Percentiles rank a stretch among this genome's conserved stretches.
Conservation (phyloP, 2,329 filamentous ascomycete species). For the Neofusicoccum sp. region DNA sequence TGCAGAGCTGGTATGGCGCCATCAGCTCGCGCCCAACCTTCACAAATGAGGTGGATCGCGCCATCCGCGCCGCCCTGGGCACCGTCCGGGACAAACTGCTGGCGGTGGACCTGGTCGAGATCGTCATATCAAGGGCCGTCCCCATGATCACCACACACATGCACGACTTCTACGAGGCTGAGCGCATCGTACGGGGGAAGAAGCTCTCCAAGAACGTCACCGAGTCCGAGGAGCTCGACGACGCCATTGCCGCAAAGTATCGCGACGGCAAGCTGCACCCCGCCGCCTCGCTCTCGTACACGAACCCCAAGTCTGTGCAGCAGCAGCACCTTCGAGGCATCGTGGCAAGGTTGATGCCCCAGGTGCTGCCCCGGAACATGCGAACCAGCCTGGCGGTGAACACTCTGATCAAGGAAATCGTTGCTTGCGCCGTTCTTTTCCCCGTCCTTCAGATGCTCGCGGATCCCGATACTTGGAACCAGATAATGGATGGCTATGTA, state of each 20-base stretch:
- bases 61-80: conserved; percentile 71
- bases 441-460: conserved; percentile 79
- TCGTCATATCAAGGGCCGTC: conserved; percentile 78
- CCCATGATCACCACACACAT: conserved; percentile 89
- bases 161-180: conserved; percentile 87
- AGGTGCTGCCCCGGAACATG: conserved; percentile 72
- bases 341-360: conserved; percentile 71
- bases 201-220: conserved; percentile 89
- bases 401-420: conserved; percentile 81
- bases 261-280: conserved; percentile 84
- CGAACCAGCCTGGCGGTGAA: conserved; percentile 79
- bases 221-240: conserved; percentile 92
- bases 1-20: conserved; percentile 82
- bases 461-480: conserved; percentile 97
- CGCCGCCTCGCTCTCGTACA: conserved; percentile 79
- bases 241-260: conserved; percentile 95
- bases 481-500: conserved; percentile 81
- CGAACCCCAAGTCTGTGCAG: conserved; percentile 81
- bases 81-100: conserved; percentile 72
- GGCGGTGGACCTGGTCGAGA: conserved; percentile 79
- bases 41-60: conserved; percentile 81
- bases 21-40: conserved; percentile 84
- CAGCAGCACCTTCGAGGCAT: conserved; percentile 84
- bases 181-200: conserved; percentile 81
- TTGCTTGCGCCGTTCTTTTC: conserved; percentile 87